These are phyloP conservation scores for Candida hungchunana DNA, from an alignment of 805 yeast species.

Conservation along the genomic window DNA sequence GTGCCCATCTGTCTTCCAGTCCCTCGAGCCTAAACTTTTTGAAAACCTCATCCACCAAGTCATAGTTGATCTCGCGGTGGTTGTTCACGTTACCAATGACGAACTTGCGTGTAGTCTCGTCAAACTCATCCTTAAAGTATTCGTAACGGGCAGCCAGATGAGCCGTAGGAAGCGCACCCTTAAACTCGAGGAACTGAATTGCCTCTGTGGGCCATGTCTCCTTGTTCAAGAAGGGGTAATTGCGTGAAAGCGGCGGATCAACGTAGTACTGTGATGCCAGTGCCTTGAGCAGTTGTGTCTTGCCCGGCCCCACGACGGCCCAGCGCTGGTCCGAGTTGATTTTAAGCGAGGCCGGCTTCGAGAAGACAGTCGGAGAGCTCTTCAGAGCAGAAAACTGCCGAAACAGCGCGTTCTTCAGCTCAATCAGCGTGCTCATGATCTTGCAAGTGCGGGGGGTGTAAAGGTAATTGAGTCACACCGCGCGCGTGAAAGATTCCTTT, in stretches of 20 bases:
- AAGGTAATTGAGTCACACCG: background rate
- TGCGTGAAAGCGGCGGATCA: slow-evolving; percentile 48
- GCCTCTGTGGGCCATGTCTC: slow-evolving; percentile 43
- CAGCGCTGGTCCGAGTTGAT: slow-evolving; percentile 39
- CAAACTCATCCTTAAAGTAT: slow-evolving; percentile 78
- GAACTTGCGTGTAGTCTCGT: slow-evolving; percentile 60
- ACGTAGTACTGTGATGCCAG: slow-evolving; percentile 53
- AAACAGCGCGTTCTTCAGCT: slow-evolving; percentile 19
- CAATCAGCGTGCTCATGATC: slow-evolving; percentile 8
- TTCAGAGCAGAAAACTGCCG: slow-evolving; percentile 10
- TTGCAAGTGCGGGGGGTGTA: background rate
- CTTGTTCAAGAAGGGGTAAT: slow-evolving; percentile 48
- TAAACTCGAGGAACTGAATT: slow-evolving; percentile 41
- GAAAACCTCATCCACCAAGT: slow-evolving; percentile 40
- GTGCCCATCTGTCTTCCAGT: slow-evolving; percentile 69
- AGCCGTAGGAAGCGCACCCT: slow-evolving; percentile 48
- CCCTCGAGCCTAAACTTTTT: slow-evolving; percentile 49
- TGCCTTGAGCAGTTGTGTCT: slow-evolving; percentile 49
- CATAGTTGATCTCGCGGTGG: slow-evolving; percentile 28
- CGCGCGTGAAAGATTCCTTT: too few relatives aligned
- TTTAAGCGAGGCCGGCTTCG: slow-evolving; percentile 37
- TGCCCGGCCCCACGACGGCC: slow-evolving; percentile 55
- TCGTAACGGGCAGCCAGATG: slow-evolving; percentile 91
- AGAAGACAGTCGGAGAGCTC: slow-evolving; percentile 29
- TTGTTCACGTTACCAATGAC: slow-evolving; percentile 47